Conservation (phyloP, 2,329 filamentous ascomycete genomes). For the Coniochaeta sp. region DNA sequence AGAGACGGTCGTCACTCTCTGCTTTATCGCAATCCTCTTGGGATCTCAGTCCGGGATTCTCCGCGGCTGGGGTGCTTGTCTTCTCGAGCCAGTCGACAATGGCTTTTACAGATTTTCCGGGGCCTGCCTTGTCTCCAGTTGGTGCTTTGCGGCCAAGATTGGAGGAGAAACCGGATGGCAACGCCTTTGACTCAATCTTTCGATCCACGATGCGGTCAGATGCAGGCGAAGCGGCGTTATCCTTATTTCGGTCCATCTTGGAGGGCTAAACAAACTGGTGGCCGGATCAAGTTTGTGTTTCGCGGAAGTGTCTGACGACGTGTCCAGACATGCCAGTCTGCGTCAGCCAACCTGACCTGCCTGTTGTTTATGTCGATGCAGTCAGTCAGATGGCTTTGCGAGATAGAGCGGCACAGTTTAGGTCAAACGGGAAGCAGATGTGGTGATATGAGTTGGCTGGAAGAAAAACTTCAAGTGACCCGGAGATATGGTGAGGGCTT, state of each 20-base stretch:
- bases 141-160: slow-evolving; percentile 15
- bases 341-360: background rate
- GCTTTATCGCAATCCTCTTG: slow-evolving; percentile 1
- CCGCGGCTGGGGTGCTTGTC: background rate
- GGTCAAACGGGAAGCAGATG: background rate
- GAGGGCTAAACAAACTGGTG: background rate
- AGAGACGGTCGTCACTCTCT: background rate
- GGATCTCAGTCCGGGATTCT: slow-evolving; percentile 6
- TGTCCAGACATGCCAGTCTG: background rate
- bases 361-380: background rate
- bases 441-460: background rate
- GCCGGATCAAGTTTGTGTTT: background rate
- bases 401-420: background rate
- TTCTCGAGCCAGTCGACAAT: slow-evolving; percentile 25
- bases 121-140: background rate
- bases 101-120: slow-evolving; percentile 18
- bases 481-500: too few species aligned
- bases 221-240: background rate
- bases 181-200: slow-evolving; percentile 13
- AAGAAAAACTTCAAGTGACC: background rate
- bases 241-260: background rate
- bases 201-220: slow-evolving; percentile 12
- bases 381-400: background rate
- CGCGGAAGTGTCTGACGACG: background rate
- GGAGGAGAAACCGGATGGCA: slow-evolving; percentile 21